Percentiles rank a stretch among this genome's conserved stretches.
phyloP scores from a whole-genome alignment of 371 early-diverging fungal species.

The Gilbertella persicaria region DNA sequence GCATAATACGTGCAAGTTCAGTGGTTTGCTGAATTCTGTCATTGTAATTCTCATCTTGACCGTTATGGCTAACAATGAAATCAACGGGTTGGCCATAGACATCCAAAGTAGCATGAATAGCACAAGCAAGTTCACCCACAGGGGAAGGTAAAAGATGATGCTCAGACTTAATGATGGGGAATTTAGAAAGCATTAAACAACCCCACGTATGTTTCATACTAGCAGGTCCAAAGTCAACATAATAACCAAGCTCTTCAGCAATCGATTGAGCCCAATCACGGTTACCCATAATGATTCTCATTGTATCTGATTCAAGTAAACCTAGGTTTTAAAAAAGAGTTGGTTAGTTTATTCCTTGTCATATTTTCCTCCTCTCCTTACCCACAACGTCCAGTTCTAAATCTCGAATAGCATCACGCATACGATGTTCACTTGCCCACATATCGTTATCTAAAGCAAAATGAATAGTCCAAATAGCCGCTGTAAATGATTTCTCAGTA shows the following conservation, averaged over 20 bases:
- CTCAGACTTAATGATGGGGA: conserved; percentile 72
- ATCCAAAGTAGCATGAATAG: conserved; percentile 84
- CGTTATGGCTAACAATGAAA: conserved; percentile 84
- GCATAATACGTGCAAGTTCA: conserved; percentile 77
- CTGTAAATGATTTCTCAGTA: conserved; percentile 72
- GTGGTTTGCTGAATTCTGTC: conserved; percentile 82
- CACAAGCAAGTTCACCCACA: conserved; percentile 83
- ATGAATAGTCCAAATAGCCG: conserved; percentile 88
- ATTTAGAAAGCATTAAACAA: conserved; percentile 82
- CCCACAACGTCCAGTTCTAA: conserved; percentile 83
- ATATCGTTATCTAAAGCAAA: conserved; percentile 85
- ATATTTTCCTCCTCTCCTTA: background rate
- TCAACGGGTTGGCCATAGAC: conserved; percentile 80
- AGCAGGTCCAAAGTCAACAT: conserved; percentile 81
- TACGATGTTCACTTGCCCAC: conserved; percentile 77
- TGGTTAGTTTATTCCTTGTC: background rate
- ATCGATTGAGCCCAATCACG: conserved; percentile 84
- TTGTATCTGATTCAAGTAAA: conserved; percentile 79
- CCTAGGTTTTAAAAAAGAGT: conserved; percentile 28
- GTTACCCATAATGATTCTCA: conserved; percentile 85
- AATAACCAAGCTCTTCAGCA: conserved; percentile 75
- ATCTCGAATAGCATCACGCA: conserved; percentile 77
- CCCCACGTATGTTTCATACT: conserved; percentile 90
- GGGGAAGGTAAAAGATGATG: conserved; percentile 84
- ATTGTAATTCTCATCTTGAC: conserved; percentile 78